Evolutionary conservation across 2,329 filamentous ascomycete genomes (phyloP).

Genomic region (Bipolaris cookei): DNA sequence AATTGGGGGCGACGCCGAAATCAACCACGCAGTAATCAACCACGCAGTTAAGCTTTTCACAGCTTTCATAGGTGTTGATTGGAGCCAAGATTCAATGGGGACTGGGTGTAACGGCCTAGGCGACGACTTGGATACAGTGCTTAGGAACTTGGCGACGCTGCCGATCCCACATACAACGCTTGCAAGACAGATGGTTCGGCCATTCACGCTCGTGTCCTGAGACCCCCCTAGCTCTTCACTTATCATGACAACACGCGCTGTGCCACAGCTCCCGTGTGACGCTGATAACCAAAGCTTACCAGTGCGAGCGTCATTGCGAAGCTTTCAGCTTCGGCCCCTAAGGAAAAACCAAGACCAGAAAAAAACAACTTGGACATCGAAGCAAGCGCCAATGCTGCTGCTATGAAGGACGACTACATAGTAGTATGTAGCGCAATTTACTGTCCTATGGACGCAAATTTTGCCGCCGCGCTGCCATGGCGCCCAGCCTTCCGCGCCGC

Average conservation of each 20-base stretch:
- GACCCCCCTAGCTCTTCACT: conserved; percentile 15
- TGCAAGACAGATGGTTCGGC: conserved; percentile 5
- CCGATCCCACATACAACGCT: conserved; percentile 22
- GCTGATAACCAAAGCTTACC: neutral
- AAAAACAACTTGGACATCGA: neutral
- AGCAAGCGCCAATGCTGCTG: neutral
- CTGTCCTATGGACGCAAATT: conserved; percentile 3
- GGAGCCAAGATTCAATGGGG: conserved; percentile 27
- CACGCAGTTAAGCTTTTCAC: conserved; percentile 10
- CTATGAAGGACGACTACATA: neutral
- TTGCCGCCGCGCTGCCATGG: conserved; percentile 19
- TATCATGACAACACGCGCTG: conserved; percentile 21
- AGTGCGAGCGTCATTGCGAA: neutral
- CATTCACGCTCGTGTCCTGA: conserved; percentile 11
- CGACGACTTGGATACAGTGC: conserved; percentile 25
- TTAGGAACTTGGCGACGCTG: conserved; percentile 35
- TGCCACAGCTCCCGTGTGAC: conserved; percentile 1
- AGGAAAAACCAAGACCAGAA: neutral
- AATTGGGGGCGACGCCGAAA: conserved; percentile 9
- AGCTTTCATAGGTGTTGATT: conserved; percentile 13
- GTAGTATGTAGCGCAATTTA: neutral
- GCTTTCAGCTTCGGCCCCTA: neutral
- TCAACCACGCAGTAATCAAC: conserved; percentile 8
- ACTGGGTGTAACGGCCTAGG: conserved; percentile 25
- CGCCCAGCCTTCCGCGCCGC: conserved; percentile 21